phyloP scores from a whole-genome alignment of 768 basidiomycete species.

The Tulasnella sp. region DNA sequence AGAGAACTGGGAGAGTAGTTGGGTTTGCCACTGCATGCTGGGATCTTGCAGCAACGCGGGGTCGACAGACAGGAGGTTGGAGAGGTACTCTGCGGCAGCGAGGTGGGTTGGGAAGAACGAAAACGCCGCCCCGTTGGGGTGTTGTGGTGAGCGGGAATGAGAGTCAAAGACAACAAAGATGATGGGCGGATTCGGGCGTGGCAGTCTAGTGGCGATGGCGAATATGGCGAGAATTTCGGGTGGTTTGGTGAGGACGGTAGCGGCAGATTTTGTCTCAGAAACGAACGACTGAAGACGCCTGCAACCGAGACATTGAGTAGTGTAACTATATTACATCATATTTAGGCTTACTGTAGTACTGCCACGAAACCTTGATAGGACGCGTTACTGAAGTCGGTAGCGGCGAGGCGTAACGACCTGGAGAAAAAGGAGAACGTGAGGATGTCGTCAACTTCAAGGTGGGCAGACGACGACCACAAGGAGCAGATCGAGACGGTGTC shows the following conservation, averaged over 20 bases:
- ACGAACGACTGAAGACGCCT: not conserved
- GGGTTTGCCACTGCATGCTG: slow-evolving; percentile 48
- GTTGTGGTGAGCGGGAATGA: slow-evolving; percentile 42
- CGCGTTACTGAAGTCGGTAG: slow-evolving; percentile 4
- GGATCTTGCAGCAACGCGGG: not conserved
- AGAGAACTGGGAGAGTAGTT: slow-evolving; percentile 47
- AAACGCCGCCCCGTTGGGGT: slow-evolving; percentile 49
- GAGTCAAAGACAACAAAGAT: slow-evolving; percentile 56
- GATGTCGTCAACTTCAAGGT: slow-evolving; percentile 49
- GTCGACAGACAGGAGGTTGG: slow-evolving; percentile 15
- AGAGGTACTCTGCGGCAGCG: slow-evolving; percentile 15
- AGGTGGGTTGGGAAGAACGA: slow-evolving; percentile 29
- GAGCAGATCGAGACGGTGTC: slow-evolving; percentile 45
- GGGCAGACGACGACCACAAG: slow-evolving; percentile 39
- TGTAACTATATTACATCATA: not conserved
- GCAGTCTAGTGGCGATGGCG: slow-evolving; percentile 21
- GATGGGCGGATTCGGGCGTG: slow-evolving; percentile 11
- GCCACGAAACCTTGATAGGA: not conserved
- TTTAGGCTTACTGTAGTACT: not conserved
- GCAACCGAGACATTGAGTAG: not conserved
- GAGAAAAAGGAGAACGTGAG: slow-evolving; percentile 38
- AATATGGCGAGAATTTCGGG: slow-evolving; percentile 55
- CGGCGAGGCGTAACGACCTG: slow-evolving; percentile 23
- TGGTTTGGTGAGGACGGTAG: slow-evolving; percentile 51
- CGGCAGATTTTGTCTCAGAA: slow-evolving; percentile 16